These are phyloP conservation scores for Allium fistulosum DNA, from an alignment of 106 monocot genomes.

Conservation along the genomic window DNA sequence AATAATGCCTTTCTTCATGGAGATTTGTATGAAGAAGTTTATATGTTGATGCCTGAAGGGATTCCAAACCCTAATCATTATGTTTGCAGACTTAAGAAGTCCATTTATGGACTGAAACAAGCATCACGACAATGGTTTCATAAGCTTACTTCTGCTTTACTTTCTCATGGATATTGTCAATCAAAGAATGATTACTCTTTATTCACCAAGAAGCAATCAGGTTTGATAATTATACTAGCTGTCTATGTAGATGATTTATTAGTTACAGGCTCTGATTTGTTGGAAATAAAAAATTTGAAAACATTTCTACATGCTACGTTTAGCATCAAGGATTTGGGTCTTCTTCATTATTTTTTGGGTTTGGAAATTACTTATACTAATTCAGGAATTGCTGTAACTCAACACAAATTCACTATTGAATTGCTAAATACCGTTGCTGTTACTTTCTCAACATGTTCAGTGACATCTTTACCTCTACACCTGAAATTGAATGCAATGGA, in stretches of 20 bases:
- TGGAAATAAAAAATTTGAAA: neutral
- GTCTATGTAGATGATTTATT: neutral
- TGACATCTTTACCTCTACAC: neutral
- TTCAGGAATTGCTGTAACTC: neutral
- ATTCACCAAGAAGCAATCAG: neutral
- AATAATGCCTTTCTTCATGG: constrained; percentile 1
- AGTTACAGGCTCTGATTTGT: neutral
- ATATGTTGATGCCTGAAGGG: neutral
- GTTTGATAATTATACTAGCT: neutral
- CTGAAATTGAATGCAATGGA: neutral
- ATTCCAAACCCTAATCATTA: neutral
- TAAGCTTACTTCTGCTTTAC: neutral
- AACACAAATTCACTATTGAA: neutral
- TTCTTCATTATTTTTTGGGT: neutral
- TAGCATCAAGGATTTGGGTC: neutral
- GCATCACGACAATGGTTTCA: too few relatives aligned
- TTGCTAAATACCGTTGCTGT: neutral
- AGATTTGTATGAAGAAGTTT: neutral
- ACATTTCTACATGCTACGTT: neutral
- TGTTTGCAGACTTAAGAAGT: too few relatives aligned
- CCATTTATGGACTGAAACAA: too few relatives aligned
- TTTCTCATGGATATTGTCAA: neutral
- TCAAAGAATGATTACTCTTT: neutral
- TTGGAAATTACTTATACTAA: neutral
- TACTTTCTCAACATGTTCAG: neutral